Base-by-base conservation (phyloP, 345 rosid species). In the Camelina sativa region DNA sequence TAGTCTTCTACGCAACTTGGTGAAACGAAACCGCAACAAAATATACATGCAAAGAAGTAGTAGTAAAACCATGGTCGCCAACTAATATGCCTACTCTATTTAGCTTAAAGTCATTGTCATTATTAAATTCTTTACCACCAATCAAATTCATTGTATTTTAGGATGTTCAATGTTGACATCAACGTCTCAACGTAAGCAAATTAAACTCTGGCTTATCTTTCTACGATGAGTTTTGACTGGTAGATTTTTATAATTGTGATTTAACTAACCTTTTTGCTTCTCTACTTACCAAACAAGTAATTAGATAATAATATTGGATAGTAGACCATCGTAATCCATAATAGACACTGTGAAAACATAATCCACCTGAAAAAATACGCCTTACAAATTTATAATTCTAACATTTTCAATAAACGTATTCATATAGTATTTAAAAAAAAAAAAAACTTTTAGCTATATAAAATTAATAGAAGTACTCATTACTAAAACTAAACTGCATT, bases 51-150 rank as follows among this genome's bases (percentile, higher is more conserved):
- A 20, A 67, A 15, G 56, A 38, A 48, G 30, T 28, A 28, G 20
- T 28, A n/a, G 57, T 51, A 63, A 62, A 69, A 69, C 71, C 34
- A 76, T 76, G 80, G 75, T 76, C 71, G 66, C 75, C 8, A 35
- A 28, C 9, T 25, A 55, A 34, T 48, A 11, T 62, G 60, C 15
- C 10, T 69, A 55, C 71, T n/a, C 19, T 44, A 34, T 44, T 32
- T 69, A 62, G 59, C 58, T 61, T 12, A 46, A 46, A 44, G 65
- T 46, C 59, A 16, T 55, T 7, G 8, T 43, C 30, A 43, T 69
- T 16, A 35, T 43, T 44, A 38, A 40, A 50, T 48, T 34, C 8
- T 52, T 75, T 13, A 40, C 40, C 7, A 12, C 16, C 62, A 67
- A 67, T 52, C 71, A 11, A 35, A 34, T 46, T 47, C 59, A 65